Evolutionary conservation across 306 rosid species (phyloP), one percentile per base, ranked within the genome.

Genomic region (Bauhinia variegata): DNA sequence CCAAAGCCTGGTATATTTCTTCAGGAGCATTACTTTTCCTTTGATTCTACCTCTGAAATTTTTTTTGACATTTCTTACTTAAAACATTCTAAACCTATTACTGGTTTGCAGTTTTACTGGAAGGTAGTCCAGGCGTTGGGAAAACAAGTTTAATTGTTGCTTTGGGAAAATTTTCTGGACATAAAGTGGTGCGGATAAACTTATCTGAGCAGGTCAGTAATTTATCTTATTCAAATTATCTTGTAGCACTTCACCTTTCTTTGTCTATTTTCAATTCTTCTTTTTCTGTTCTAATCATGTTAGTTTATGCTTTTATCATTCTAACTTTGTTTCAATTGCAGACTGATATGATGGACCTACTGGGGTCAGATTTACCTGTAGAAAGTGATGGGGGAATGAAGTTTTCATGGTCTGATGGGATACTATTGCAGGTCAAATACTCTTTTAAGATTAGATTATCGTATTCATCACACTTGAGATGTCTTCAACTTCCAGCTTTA

Each of bases 81-180:
- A 32, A 50, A 50, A 50, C 55, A 62, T 54, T 67, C 73, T 70
- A 59, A 57, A 44, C 59, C 67, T 41, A 52, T 32, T 36, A 43
- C 31, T 71, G 65, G 42, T 38, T 70, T 87, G 67, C 84, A 89
- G 96, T 93, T 81, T 75, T 93, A 77, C 80, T 93, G 63, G 98
- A 93, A 81, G 98, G 98, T 12, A 89, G 98, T 75, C 98, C 98
- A 14, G 98, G 98, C 73, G 98, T 93, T 42, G 98, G 98, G 78
- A 93, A 93, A 75, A 93, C 98, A 47, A 93, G 96, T 84, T 86
- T 93, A 68, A 67, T 93, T 79, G 84, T 82, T 81, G 96, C 97
- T 51, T 68, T 93, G 76, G 98, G 95, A 11, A 83, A 83, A 48
- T 70, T 73, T 75, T 89, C 95, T 67, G 96, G 91, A 74, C 91